These are phyloP conservation scores for Claviceps humidiphila DNA, from an alignment of 2,329 filamentous ascomycete species.

Conservation along the genomic window DNA sequence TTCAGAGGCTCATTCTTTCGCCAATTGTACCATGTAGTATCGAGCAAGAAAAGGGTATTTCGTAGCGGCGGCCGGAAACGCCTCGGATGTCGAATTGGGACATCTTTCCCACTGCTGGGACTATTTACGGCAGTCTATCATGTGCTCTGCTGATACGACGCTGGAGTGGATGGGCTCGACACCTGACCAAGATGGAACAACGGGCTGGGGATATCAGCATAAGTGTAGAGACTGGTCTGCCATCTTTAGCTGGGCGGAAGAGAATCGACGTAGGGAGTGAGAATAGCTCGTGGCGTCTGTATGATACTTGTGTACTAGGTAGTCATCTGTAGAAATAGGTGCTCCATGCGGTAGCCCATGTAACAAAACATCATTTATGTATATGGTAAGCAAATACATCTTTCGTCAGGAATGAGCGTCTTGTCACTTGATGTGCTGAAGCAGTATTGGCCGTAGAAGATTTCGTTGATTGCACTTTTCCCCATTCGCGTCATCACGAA, in stretches of 20 bases:
- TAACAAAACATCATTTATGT: not conserved
- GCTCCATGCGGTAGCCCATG: not conserved
- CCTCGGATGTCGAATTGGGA: not conserved
- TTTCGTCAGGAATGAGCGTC: not conserved
- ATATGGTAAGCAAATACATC: not conserved
- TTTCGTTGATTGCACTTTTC: too few species aligned
- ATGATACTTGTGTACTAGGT: too few species aligned
- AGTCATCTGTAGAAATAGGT: not conserved
- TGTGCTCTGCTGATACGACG: conserved; percentile 1
- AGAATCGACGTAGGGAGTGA: conserved; percentile 15
- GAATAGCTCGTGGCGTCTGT: not conserved
- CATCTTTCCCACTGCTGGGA: conserved; percentile 3
- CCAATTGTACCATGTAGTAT: not conserved
- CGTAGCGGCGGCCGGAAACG: not conserved
- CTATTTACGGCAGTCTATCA: not conserved
- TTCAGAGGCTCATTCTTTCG: not conserved
- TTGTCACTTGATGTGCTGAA: too few species aligned
- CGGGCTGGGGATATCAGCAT: conserved; percentile 1
- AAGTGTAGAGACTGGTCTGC: not conserved
- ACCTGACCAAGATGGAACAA: not conserved
- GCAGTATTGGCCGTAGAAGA: too few species aligned
- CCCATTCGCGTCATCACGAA: too few species aligned
- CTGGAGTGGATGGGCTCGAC: not conserved
- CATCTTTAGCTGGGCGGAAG: not conserved
- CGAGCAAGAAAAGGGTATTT: not conserved